phyloP scores from a whole-genome alignment of 2,329 filamentous ascomycete species.

The Hypomyces perniciosus region DNA sequence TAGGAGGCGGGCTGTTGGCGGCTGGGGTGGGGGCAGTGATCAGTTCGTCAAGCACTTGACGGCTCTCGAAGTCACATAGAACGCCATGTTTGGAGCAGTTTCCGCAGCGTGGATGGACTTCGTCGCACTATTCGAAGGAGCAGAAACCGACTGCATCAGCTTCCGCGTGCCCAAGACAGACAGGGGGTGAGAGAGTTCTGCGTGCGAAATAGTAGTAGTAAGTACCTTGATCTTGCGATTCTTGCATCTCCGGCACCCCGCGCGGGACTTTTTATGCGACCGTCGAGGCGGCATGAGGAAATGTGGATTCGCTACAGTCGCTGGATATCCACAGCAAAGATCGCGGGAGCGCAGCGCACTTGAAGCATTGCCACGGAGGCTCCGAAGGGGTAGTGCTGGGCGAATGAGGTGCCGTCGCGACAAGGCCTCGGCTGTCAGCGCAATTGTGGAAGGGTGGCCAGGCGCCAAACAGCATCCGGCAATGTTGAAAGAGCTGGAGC shows the following conservation, averaged over 20 bases:
- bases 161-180: background rate
- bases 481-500: constrained; percentile 12
- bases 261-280: constrained; percentile 65
- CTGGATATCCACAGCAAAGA: constrained; percentile 19
- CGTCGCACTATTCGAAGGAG: constrained; percentile 49
- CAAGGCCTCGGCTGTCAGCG: background rate
- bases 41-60: constrained; percentile 41
- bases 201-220: no score
- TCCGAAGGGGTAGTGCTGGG: constrained; percentile 1
- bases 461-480: constrained; percentile 10
- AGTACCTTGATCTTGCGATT: constrained; percentile 62
- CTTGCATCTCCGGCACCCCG: constrained; percentile 62
- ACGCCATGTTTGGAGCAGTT: constrained; percentile 65
- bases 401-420: background rate
- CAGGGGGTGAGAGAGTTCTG: background rate
- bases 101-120: constrained; percentile 58
- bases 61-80: constrained; percentile 57
- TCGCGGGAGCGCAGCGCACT: constrained; percentile 20
- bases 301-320: constrained; percentile 20
- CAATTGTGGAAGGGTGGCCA: background rate
- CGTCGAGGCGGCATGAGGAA: constrained; percentile 55
- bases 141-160: background rate
- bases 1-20: constrained; percentile 12
- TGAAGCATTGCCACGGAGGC: constrained; percentile 28
- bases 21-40: constrained; percentile 32